These are phyloP conservation scores for Persicaria tinctoria DNA, from an alignment of 148 eudicot species.

Conservation along the genomic window DNA sequence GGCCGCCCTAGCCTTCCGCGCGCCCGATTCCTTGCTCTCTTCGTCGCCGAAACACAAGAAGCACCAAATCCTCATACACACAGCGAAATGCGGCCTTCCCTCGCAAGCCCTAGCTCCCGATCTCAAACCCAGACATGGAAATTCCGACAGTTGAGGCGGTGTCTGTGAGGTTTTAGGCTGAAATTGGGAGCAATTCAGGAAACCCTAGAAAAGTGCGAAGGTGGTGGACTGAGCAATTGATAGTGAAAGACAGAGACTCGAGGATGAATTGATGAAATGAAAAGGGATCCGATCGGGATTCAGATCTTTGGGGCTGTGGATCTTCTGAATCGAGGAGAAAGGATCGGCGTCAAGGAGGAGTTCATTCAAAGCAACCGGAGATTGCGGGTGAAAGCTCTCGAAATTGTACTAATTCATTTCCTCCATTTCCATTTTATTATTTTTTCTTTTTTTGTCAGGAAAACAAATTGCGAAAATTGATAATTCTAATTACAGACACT, in stretches of 20 bases:
- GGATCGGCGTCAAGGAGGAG: not conserved
- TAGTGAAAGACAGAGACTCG: not conserved
- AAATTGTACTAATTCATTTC: not conserved
- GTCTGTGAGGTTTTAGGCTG: not conserved
- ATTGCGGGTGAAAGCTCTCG: slow-evolving; percentile 4
- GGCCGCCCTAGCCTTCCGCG: slow-evolving; percentile 11
- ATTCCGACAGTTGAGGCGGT: not conserved
- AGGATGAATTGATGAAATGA: not conserved
- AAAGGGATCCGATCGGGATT: slow-evolving; percentile 10
- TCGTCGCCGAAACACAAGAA: slow-evolving; percentile 34
- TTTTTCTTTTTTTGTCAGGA: not conserved
- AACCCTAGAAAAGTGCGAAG: slow-evolving; percentile 14
- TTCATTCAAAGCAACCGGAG: not conserved
- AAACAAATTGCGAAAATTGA: not conserved
- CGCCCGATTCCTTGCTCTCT: not conserved
- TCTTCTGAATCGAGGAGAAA: not conserved
- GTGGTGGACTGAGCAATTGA: not conserved
- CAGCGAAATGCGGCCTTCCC: slow-evolving; percentile 12
- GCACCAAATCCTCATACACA: slow-evolving; percentile 58
- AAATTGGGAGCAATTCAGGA: not conserved
- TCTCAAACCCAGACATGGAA: slow-evolving; percentile 10
- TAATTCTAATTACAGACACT: not conserved
- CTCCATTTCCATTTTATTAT: too few species aligned
- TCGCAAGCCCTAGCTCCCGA: slow-evolving; percentile 24
- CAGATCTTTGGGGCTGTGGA: not conserved